Base-by-base conservation (phyloP, 2,329 filamentous ascomycete species). In the Exophiala sideris region DNA sequence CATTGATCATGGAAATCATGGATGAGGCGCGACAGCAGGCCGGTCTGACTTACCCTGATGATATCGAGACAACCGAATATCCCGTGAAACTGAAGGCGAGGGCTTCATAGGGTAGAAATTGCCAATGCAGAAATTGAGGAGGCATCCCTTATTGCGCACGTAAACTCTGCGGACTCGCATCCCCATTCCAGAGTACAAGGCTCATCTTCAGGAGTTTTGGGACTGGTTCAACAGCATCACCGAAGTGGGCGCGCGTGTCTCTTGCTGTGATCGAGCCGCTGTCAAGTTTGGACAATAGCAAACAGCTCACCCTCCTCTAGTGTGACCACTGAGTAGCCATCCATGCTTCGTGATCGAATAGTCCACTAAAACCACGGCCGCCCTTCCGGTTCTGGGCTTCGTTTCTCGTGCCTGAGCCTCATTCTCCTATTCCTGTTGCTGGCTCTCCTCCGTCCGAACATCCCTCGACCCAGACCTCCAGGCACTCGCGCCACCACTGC, bases 1-100 rank as follows among this genome's bases (percentile, higher is more conserved):
- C 95, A 48, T 79, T 85, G 45, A 89, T 96, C 60, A 95, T 96
- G 90, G 86, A 91, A 67, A 76, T 81, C 2, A 88, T 88, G 85
- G 85, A 88, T 73, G 81, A 86, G 70, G 81, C 83, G n/a, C 76
- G 85, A 64, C 79, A 73, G 67, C 83, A 87, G 71, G 79, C 80
- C 47, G 81, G 79, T 1, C 71, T 88, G 68, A 75, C 66, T 48
- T 88, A 86, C 70, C 84, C 85, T 1, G 77, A 85, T 59, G 78
- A 79, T 68, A 87, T 88, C 66, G 85, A 88, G 77, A 82, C 74
- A 48, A 73, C 73, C 12, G 72, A 79, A 18, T 83, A 78, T 66
- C 80, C 80, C 49, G 65, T 79, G 11, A 58, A 58, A 21, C 29
- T 58, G 21, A 56, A 45, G 29, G 48, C 44, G 10, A 51, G 49